phyloP scores from a whole-genome alignment of 331 rosid genomes.

The Telfairia occidentalis region DNA sequence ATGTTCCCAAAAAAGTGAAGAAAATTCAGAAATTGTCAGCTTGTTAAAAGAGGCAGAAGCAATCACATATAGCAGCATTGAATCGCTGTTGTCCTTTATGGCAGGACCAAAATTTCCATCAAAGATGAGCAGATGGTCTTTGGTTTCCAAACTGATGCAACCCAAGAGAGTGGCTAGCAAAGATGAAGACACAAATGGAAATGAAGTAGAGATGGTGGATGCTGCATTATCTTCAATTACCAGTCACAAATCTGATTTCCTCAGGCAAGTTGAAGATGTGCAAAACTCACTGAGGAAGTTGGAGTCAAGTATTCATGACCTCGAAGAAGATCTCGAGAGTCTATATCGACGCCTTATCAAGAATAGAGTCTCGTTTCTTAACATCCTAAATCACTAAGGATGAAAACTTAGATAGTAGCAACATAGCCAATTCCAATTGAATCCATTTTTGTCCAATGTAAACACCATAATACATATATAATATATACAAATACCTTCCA shows the following conservation, averaged over 20 bases:
- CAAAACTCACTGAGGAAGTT: constrained; percentile 19
- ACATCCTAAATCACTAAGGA: constrained; percentile 23
- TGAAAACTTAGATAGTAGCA: neutral
- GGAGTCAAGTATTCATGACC: constrained; percentile 16
- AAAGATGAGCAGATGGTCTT: constrained; percentile 21
- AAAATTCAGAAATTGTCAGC: neutral
- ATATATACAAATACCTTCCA: neutral
- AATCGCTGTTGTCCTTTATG: constrained; percentile 21
- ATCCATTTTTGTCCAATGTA: constrained; percentile 6
- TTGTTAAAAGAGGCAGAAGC: constrained; percentile 1
- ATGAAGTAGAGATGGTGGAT: constrained; percentile 25
- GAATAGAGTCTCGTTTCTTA: constrained; percentile 34
- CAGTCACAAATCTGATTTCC: neutral
- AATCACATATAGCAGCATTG: neutral
- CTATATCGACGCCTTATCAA: constrained; percentile 27
- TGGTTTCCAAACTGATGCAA: constrained; percentile 24
- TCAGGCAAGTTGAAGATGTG: constrained; percentile 8
- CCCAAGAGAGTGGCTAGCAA: constrained; percentile 18
- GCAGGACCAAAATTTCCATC: constrained; percentile 15
- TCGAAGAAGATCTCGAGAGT: constrained; percentile 25
- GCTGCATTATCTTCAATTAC: constrained; percentile 18
- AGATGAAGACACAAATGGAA: constrained; percentile 5
- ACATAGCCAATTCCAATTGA: neutral
- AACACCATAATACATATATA: neutral
- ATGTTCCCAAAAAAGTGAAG: neutral